Evolutionary conservation across 176 grass and related monocot species (phyloP), one percentile per base, ranked within the genome.

Genomic region (Carex myosuroides): DNA sequence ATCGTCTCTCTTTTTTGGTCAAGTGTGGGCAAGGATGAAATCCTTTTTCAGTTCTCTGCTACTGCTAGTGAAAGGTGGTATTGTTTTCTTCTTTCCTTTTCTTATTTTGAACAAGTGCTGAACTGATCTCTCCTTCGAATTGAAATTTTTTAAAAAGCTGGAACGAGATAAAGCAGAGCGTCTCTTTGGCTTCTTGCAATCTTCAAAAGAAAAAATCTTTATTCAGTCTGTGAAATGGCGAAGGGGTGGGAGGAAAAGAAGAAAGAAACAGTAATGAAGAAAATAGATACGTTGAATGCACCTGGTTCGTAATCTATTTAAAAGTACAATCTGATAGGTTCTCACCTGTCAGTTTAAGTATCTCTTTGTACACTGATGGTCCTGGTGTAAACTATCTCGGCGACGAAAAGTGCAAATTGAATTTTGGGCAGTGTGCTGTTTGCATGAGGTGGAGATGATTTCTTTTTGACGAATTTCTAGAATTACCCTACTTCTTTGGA

Each of bases 381-480:
- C 70, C 56, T 17, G 32, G 48, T 70, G 16, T 24, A 79, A 14
- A 57, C 52, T 5, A 54, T 35, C 6, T 3, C 24, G 1, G 16
- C 3, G 20, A 81, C 41, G 29, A 64, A 64, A 79, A 64, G 61
- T 13, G 22, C 48, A 56, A 53, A 42, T 80, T 11, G 82, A 64
- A 52, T 85, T 70, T 88, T 70, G 87, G 87, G 82, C 87, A 88
- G 87, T 85, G 87, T 88, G 87, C 81, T 44, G 37, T 39, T 39
- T 39, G 37, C 37, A 80, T 88, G 57, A 79, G 56, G 39, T 29
- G 12, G n/a, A 13, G 12, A 48, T 1, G 13, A 20, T 20, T 73
- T 6, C 21, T 53, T 42, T 79, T 55, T 39, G 26, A 26, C 62
- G 3, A 26, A 16, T 70, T 86, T 71, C 37, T 56, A 74, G 16